phyloP scores from a whole-genome alignment of 805 yeast genomes.

The Kazachstania kunashirensis region DNA sequence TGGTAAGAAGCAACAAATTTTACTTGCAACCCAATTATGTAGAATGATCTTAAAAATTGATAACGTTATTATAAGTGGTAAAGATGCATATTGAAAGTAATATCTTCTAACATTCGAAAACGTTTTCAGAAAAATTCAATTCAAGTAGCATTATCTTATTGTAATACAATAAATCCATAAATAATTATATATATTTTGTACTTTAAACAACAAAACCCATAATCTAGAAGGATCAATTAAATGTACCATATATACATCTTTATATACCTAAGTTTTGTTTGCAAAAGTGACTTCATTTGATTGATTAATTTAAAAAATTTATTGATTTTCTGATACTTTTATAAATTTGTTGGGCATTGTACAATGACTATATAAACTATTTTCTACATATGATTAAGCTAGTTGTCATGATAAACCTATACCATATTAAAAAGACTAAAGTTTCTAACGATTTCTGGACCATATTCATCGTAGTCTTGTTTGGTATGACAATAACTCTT shows the following conservation, averaged over 20 bases:
- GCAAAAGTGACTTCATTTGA: no score
- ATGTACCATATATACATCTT: no score
- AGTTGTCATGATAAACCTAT: conserved; percentile 25
- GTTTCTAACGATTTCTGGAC: conserved; percentile 96
- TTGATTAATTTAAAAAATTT: no score
- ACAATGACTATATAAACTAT: no score
- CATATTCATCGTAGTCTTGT: conserved; percentile 94
- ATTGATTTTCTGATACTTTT: no score
- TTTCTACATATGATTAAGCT: not conserved
- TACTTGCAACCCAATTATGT: conserved; percentile 92
- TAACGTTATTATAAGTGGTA: conserved; percentile 87
- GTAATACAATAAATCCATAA: no score
- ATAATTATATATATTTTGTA: not conserved
- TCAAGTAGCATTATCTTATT: not conserved
- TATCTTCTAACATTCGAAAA: no score
- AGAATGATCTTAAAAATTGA: conserved; percentile 96
- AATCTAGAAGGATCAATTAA: not conserved
- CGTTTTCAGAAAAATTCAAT: no score
- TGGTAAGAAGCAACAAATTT: conserved; percentile 92
- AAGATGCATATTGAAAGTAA: conserved; percentile 47
- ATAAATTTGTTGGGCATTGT: no score
- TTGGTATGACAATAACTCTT: conserved; percentile 94
- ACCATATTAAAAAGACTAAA: conserved; percentile 90
- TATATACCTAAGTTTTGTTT: no score
- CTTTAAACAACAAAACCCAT: no score